Evolutionary conservation across 148 eudicot genomes (phyloP).

Genomic region (Rhododendron ovatum): DNA sequence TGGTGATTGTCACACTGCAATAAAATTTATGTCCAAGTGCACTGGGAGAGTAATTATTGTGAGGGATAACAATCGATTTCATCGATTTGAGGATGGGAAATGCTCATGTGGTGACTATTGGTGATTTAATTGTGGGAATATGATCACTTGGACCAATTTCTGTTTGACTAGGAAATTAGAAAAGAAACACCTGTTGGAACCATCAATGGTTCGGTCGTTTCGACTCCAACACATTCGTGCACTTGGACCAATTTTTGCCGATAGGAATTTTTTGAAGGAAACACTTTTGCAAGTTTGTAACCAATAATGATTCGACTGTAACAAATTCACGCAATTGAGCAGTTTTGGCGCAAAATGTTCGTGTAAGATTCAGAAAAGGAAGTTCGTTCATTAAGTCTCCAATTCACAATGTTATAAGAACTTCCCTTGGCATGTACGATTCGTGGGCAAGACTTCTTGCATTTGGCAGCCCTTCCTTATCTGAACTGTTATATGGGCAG

Average conservation of each 20-base stretch:
- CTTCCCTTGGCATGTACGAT: background rate
- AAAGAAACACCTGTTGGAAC: background rate
- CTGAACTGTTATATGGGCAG: background rate
- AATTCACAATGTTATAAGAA: background rate
- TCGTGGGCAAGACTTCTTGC: background rate
- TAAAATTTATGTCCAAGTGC: slow-evolving; percentile 78
- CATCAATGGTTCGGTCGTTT: too few species aligned
- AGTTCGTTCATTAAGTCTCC: background rate
- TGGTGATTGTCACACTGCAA: slow-evolving; percentile 87
- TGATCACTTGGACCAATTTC: background rate
- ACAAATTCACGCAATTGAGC: background rate
- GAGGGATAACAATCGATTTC: slow-evolving; percentile 51
- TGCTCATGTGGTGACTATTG: slow-evolving; percentile 91
- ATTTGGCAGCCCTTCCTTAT: background rate
- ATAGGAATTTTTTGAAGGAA: background rate
- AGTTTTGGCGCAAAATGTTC: background rate
- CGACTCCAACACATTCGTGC: background rate
- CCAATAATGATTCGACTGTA: background rate
- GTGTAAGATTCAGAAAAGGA: background rate
- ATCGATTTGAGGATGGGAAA: slow-evolving; percentile 66
- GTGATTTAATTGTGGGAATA: slow-evolving; percentile 31
- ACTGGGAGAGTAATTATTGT: slow-evolving; percentile 66
- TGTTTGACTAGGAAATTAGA: background rate
- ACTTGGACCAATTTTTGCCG: background rate
- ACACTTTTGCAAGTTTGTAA: background rate